phyloP scores from a whole-genome alignment of 108 stramenopile genomes.

The Pinguiococcus pyrenoidosus region DNA sequence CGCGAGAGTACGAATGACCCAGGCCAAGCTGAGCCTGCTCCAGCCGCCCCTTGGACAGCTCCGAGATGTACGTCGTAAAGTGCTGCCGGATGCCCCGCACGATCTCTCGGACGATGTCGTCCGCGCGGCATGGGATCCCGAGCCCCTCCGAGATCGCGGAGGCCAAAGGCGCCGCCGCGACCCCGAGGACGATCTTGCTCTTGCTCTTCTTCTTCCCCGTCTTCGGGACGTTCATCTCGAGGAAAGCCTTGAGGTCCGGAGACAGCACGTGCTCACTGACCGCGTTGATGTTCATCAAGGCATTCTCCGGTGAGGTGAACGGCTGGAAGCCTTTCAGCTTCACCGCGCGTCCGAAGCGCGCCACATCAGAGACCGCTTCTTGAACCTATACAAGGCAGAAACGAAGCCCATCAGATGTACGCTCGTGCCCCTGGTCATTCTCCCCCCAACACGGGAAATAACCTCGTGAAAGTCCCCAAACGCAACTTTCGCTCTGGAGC shows the following conservation, averaged over 20 bases:
- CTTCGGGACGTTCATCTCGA: constrained; percentile 87
- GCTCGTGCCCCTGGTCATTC: no score
- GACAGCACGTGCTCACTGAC: constrained; percentile 39
- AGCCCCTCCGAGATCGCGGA: constrained; percentile 74
- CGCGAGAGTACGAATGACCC: constrained; percentile 93
- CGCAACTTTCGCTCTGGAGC: not conserved
- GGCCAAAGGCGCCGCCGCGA: constrained; percentile 37
- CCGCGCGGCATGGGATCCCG: constrained; percentile 45
- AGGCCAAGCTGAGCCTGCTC: constrained; percentile 96
- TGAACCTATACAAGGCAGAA: constrained; percentile 34
- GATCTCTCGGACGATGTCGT: constrained; percentile 69
- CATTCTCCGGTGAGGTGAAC: constrained; percentile 73
- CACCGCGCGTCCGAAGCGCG: constrained; percentile 75
- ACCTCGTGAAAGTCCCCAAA: not conserved
- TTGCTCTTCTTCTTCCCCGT: constrained; percentile 56
- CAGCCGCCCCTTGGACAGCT: constrained; percentile 66
- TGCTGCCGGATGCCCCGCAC: constrained; percentile 79
- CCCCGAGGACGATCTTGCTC: constrained; percentile 60
- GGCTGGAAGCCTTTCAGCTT: constrained; percentile 93
- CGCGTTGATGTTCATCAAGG: constrained; percentile 48
- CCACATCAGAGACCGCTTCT: constrained; percentile 57
- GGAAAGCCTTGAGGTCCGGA: constrained; percentile 59
- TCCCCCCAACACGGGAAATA: no score
- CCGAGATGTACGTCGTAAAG: constrained; percentile 75
- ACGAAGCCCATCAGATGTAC: no score